Conservation (phyloP, 306 rosid genomes). For the Dryas octopetala region DNA sequence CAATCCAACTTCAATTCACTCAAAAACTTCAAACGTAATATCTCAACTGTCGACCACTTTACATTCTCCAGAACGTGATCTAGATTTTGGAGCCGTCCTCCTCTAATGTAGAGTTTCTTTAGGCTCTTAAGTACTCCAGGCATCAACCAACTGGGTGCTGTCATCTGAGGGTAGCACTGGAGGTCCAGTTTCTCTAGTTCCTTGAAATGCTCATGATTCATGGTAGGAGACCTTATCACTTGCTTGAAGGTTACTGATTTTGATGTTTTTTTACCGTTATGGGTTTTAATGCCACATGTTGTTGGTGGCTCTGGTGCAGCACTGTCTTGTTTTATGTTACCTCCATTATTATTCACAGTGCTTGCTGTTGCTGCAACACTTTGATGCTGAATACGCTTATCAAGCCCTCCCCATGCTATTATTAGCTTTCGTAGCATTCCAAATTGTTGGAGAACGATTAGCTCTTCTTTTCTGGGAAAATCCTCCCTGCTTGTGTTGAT, state of each 20-base stretch:
- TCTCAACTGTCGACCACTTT: background rate
- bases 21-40: constrained; percentile 14
- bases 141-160: constrained; percentile 11
- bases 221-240: background rate
- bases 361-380: background rate
- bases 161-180: background rate
- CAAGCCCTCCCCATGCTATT: constrained; percentile 27
- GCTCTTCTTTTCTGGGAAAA: constrained; percentile 26
- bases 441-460: background rate
- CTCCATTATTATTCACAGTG: background rate
- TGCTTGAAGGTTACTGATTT: background rate
- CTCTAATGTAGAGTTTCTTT: constrained; percentile 15
- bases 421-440: constrained; percentile 17
- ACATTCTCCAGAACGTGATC: background rate
- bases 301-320: background rate
- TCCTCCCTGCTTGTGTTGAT: constrained; percentile 22
- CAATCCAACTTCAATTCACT: constrained; percentile 11
- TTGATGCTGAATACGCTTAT: background rate
- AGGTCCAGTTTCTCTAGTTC: constrained; percentile 32
- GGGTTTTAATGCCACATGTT: background rate
- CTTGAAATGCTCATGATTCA: too few relatives aligned
- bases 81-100: constrained; percentile 11
- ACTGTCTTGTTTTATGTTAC: background rate
- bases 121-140: background rate
- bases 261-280: background rate